Conservation (phyloP, 768 basidiomycete genomes). For the Tephrocybe sp. region DNA sequence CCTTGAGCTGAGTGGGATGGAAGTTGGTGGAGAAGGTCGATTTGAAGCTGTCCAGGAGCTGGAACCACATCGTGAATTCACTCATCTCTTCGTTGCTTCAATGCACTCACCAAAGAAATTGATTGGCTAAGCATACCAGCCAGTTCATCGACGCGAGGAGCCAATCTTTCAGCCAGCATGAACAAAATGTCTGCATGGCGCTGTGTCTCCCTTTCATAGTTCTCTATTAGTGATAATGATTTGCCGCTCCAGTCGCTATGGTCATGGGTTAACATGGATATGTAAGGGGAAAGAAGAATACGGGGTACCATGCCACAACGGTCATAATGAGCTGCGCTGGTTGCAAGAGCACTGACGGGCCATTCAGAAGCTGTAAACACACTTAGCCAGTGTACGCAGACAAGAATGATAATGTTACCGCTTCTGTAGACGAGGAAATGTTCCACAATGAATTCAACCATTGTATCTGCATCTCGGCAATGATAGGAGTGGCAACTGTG, state of each 20-base stretch:
- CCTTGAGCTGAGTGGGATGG: slow-evolving; percentile 12
- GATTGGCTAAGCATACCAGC: slow-evolving; percentile 38
- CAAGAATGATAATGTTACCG: too few species aligned
- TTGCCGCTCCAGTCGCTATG: slow-evolving; percentile 41
- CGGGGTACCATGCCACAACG: slow-evolving; percentile 40
- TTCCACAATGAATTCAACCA: slow-evolving; percentile 58
- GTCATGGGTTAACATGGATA: slow-evolving; percentile 5
- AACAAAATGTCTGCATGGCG: slow-evolving; percentile 36
- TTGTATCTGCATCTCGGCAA: slow-evolving; percentile 37
- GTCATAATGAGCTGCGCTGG: slow-evolving; percentile 40
- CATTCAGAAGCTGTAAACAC: slow-evolving; percentile 11
- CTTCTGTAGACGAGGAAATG: slow-evolving; percentile 9
- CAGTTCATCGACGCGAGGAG: slow-evolving; percentile 43
- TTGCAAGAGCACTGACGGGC: slow-evolving; percentile 40
- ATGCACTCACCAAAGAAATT: slow-evolving; percentile 38
- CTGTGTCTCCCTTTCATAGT: slow-evolving; percentile 37
- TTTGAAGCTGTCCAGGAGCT: slow-evolving; percentile 48
- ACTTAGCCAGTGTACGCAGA: neutral
- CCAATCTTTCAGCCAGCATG: slow-evolving; percentile 37
- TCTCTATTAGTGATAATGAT: slow-evolving; percentile 37
- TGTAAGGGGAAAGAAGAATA: slow-evolving; percentile 4
- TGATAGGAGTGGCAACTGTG: slow-evolving; percentile 31
- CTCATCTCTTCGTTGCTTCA: neutral
- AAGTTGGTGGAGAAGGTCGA: slow-evolving; percentile 33
- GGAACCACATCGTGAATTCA: neutral